Base-by-base conservation (phyloP, 768 basidiomycete species). In the Lanmaoa pseudosensibilis region DNA sequence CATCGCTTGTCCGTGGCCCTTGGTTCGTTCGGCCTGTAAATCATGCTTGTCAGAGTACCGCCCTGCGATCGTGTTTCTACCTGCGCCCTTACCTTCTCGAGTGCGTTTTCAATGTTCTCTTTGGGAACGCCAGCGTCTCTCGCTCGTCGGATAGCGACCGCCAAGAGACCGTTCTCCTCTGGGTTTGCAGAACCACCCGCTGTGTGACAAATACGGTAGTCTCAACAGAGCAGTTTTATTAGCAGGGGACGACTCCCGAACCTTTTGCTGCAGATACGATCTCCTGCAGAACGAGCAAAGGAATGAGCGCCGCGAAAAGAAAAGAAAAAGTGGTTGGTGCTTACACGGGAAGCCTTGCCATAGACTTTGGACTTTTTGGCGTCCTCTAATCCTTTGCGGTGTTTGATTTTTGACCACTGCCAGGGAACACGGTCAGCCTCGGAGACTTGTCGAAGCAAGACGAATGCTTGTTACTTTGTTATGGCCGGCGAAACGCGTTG, bases 361-460 rank as follows among this genome's bases (percentile, higher is more conserved):
- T 83, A 86, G n/a, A 84, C 45, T 41, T 75, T 73, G 50, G 85
- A 81, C 66, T 81, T 86, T 62, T 82, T 80, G 9, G 77, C 74
- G 65, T 89, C 87, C 59, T 78, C 82, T n/a, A 76, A 72, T 18
- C 84, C 87, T 64, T 89, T 89, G 65, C 77, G 81, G 53, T 85
- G 80, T 65, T 87, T 87, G 65, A 88, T 88, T 78, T 88, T 88
- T 0, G 87, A 87, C 87, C 86, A 88, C 87, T 88, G 56, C n/a
- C n/a, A n/a, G 33, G 9, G 27, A 4, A 45, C 13, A 13, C 3
- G 33, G 55, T 69, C 55, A 56, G 51, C 23, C 16, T 47, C 32
- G 5, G 4, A 5, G 52, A 27, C 32, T 37, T 46, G 34, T 41
- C 18, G 43, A 34, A 21, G 23, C 16, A 23, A 30, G 46, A 39